These are phyloP conservation scores for Candida tallmaniae DNA, from an alignment of 805 yeast species.

Conservation along the genomic window DNA sequence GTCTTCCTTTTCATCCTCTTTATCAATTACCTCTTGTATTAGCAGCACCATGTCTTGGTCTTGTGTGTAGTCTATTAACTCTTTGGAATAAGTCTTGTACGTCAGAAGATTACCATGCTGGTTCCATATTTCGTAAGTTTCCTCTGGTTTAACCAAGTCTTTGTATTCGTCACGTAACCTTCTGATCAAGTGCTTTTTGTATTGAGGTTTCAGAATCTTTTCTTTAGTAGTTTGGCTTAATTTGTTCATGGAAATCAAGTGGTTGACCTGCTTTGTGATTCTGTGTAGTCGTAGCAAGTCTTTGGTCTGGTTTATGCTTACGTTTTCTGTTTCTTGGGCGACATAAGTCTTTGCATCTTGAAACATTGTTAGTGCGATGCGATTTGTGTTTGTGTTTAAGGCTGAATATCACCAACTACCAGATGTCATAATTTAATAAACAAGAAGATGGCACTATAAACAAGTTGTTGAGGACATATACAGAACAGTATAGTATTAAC, in stretches of 20 bases:
- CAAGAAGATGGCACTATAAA: too few relatives aligned
- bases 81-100: conserved; percentile 2
- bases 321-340: background rate
- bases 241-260: background rate
- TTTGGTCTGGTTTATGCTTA: too few relatives aligned
- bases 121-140: conserved; percentile 32
- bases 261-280: background rate
- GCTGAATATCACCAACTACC: too few relatives aligned
- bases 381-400: too few relatives aligned
- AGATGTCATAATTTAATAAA: too few relatives aligned
- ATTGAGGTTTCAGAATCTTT: conserved; percentile 2
- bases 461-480: too few relatives aligned
- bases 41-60: conserved; percentile 2
- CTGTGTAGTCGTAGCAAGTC: conserved; percentile 7
- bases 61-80: conserved; percentile 2
- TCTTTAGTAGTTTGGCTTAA: background rate
- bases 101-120: conserved; percentile 7
- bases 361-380: too few relatives aligned
- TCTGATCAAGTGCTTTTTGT: conserved; percentile 3
- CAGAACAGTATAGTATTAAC: too few relatives aligned
- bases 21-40: conserved; percentile 1
- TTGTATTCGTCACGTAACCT: conserved; percentile 16
- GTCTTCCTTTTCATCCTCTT: background rate
- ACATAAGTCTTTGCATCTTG: conserved; percentile 3
- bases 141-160: conserved; percentile 25